Evolutionary conservation across 2,329 filamentous ascomycete species (phyloP).

Genomic region (Parastagonospora avenae): DNA sequence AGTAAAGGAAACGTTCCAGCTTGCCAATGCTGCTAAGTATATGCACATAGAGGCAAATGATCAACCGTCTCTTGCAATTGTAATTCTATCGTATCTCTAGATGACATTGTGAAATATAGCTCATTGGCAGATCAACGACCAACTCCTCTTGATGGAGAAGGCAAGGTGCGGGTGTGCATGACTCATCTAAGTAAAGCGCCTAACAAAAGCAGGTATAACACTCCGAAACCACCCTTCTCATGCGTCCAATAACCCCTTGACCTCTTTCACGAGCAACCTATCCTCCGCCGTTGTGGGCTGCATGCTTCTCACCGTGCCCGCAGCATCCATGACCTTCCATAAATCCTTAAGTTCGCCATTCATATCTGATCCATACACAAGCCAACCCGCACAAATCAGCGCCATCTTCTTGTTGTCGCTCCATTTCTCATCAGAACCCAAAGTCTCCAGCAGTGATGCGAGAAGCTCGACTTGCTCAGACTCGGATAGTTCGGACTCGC

Average conservation of each 20-base stretch:
- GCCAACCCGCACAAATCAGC: slow-evolving; percentile 74
- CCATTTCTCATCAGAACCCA: slow-evolving; percentile 56
- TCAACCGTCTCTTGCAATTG: too few species aligned
- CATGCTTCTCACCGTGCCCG: slow-evolving; percentile 59
- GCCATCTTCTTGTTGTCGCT: slow-evolving; percentile 77
- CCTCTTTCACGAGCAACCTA: slow-evolving; percentile 42
- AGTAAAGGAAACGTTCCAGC: too few species aligned
- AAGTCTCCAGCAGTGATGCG: slow-evolving; percentile 79
- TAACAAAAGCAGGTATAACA: too few species aligned
- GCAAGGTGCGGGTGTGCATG: too few species aligned
- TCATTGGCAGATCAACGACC: too few species aligned
- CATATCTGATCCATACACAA: slow-evolving; percentile 72
- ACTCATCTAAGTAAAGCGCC: too few species aligned
- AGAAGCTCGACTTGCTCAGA: slow-evolving; percentile 79
- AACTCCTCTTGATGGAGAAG: too few species aligned
- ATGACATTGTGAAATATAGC: too few species aligned
- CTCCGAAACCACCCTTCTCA: slow-evolving; percentile 1
- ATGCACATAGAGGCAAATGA: too few species aligned
- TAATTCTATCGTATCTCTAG: too few species aligned
- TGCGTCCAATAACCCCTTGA: slow-evolving; percentile 37
- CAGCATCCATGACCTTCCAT: slow-evolving; percentile 77
- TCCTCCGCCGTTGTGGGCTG: slow-evolving; percentile 32
- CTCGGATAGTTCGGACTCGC: slow-evolving; percentile 60
- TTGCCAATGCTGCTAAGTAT: too few species aligned
- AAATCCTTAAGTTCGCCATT: slow-evolving; percentile 81